Percentiles rank a stretch among this genome's conserved stretches.
These are phyloP conservation scores for Chlorociboria aeruginascens DNA, from an alignment of 495 filamentous ascomycete genomes.

Conservation along the genomic window DNA sequence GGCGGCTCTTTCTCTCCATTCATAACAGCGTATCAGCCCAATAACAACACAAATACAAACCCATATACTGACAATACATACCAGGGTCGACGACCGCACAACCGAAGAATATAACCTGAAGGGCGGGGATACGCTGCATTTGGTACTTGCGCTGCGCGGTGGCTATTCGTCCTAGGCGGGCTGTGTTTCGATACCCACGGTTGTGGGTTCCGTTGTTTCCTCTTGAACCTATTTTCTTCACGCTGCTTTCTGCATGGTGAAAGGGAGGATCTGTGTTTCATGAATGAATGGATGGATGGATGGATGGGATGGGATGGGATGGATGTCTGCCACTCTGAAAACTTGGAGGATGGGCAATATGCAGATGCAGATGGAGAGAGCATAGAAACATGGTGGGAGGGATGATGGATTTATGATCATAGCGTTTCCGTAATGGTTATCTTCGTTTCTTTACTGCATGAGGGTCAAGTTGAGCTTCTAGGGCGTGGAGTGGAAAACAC, in stretches of 20 bases:
- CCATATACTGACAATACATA: neutral
- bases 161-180: constrained; percentile 27
- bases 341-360: too few species aligned
- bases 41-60: constrained; percentile 3
- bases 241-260: neutral
- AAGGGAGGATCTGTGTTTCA: neutral
- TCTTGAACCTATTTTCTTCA: too few species aligned
- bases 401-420: too few species aligned
- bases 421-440: too few species aligned
- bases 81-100: constrained; percentile 83
- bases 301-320: too few species aligned
- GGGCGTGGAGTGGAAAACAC: too few species aligned
- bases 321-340: too few species aligned
- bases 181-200: neutral
- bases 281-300: neutral
- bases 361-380: too few species aligned
- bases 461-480: too few species aligned
- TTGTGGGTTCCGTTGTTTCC: too few species aligned
- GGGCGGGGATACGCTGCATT: constrained; percentile 85
- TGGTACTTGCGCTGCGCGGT: constrained; percentile 87
- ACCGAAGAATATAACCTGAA: constrained; percentile 79
- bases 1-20: constrained; percentile 1
- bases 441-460: too few species aligned
- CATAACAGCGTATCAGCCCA: neutral
- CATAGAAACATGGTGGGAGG: too few species aligned